A percentile compares a stretch with the other conserved stretches of the same genome.
Evolutionary conservation across 192 early-diverging fungal species (phyloP).

Genomic region (Diversispora eburnea): DNA sequence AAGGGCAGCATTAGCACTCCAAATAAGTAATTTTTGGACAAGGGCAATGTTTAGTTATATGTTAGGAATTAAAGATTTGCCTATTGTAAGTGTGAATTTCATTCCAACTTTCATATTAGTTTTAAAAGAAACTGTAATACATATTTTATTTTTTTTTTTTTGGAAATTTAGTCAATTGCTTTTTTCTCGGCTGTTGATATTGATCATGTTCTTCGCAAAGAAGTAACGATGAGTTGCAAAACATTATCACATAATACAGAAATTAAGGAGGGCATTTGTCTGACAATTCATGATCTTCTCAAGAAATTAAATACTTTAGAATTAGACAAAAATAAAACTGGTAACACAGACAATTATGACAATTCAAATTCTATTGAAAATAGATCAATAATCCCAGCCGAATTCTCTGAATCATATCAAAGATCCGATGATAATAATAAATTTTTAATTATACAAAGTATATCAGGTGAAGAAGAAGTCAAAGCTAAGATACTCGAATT

Average conservation of each 20-base stretch:
- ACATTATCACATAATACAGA: conserved; percentile 73
- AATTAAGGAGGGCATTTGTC: conserved; percentile 52
- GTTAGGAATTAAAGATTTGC: conserved; percentile 82
- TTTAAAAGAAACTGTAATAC: neutral
- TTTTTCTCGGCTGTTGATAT: conserved; percentile 96
- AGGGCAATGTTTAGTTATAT: conserved; percentile 81
- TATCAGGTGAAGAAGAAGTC: conserved; percentile 2
- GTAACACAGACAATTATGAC: neutral
- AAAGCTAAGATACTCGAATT: too few relatives aligned
- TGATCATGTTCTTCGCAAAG: conserved; percentile 89
- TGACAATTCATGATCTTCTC: conserved; percentile 47
- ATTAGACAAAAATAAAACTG: neutral
- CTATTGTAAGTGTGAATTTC: conserved; percentile 51
- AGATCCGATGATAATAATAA: neutral
- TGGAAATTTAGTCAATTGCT: conserved; percentile 60
- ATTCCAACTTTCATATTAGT: too few relatives aligned
- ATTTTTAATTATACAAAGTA: neutral
- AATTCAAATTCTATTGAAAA: neutral
- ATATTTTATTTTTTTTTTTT: neutral
- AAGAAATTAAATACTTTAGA: conserved; percentile 3
- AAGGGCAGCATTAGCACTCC: conserved; percentile 77
- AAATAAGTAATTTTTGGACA: conserved; percentile 92
- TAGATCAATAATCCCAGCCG: neutral
- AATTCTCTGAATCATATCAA: neutral
- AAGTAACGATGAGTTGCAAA: conserved; percentile 78